Evolutionary conservation across 2,329 filamentous ascomycete species (phyloP), one percentile per base, ranked within the genome.

Genomic region (Periconia sp.): DNA sequence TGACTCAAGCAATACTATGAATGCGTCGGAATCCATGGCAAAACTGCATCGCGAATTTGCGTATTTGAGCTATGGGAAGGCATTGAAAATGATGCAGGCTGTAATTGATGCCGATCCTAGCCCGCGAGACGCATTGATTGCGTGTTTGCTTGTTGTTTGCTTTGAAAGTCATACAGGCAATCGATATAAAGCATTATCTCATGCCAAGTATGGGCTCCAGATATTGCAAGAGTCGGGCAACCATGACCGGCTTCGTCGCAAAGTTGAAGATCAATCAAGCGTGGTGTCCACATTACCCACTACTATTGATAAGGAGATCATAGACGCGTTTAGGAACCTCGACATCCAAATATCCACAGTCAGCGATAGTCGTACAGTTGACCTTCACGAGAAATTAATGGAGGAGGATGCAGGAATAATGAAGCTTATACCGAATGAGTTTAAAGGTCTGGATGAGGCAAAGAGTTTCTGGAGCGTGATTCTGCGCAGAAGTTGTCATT

Each of bases 141-240:
- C 48, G 2, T 51, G 48, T 40, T 39, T 51, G 30, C 44, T 51
- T 11, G 40, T 51, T 16, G 37, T 51, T n/a, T 48, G 40, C 29
- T 51, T 51, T 22, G 48, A 51, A 22, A 41, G 30, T n/a, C 48
- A 51, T 30, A 48, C 17, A 7, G 48, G 48, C 3, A 43, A 51
- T 19, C 43, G 43, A 13, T 51, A 51, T 23, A 48, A 44, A 32
- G 48, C 48, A 9, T 10, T 39, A 2, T 12, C 24, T 2, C 43
- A 51, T 26, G 44, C 48, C 16, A 26, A 36, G 39, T 32, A 47
- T 22, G 48, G 48, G 4, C 31, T 51, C n/a, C 40, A 43, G 23
- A 48, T 51, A 4, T 33, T 48, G 12, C 32, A 48, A 16, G 40
- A 51, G 29, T n/a, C n/a, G n/a, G n/a, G n/a, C n/a, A n/a, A n/a